Base-by-base conservation (phyloP, 1,139 yeast genomes). In the Pichia sp. region DNA sequence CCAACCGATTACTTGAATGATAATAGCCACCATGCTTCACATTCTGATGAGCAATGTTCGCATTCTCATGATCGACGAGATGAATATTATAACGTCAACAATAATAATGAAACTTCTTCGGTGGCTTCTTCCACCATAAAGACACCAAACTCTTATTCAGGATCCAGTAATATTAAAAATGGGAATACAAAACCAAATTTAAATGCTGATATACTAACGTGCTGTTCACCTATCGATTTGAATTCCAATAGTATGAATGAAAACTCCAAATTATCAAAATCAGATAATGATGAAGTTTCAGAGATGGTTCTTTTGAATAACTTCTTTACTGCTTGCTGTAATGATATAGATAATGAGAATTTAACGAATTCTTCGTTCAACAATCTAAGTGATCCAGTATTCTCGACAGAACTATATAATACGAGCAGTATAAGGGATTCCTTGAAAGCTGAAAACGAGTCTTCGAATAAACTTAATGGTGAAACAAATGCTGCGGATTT, bases 251-350 rank as follows among this genome's bases (percentile, higher is more conserved):
- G 10, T 31, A 7, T 8, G 7, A 2, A 31, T 31, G 10, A 31
- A 8, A 16, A 16, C 23, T 16, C 23, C 23, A 31, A 31, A 31
- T 7, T 8, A 7, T 8, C 10, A 8, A 31, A 31, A 31, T 31
- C 33, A 10, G 10, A 31, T 31, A 29, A 37, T 29, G 10, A 10
- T 7, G 43, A 38, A 28, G 9, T 46, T 9, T 44, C 49, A 7
- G 49, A 46, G 39, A 42, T 46, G 49, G 38, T 46, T 3, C 39
- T 32, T 4, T 26, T 46, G 11, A 44, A 46, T 26, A 42, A 44
- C 11, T 46, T 46, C n/a, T 46, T 46, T 29, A 28, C 47, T 2
- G 39, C 49, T 5, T 46, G 49, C 32, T 46, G 49, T 40, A 31
- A 46, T 35, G 47, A 41, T 6, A 6, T 43, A 16, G 28, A 33